Evolutionary conservation across 352 stramenopile species (phyloP).

Genomic region (Globisporangium middletonii): DNA sequence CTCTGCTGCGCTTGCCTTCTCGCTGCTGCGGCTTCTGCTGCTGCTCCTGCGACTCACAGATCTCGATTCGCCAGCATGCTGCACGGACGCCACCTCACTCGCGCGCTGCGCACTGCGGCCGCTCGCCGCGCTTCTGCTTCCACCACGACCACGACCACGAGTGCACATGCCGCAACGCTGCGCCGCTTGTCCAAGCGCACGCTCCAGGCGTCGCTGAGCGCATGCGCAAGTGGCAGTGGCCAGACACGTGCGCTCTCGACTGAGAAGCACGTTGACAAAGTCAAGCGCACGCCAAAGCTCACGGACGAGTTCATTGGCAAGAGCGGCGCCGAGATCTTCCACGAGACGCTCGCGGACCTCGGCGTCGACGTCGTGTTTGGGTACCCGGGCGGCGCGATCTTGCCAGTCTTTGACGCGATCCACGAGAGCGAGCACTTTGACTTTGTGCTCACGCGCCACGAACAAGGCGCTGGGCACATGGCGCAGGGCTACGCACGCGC

Average conservation of each 20-base stretch:
- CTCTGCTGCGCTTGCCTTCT: too few species aligned
- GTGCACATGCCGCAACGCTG: neutral
- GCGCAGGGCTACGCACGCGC: slow-evolving; percentile 79
- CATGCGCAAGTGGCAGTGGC: slow-evolving; percentile 5
- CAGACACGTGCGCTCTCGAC: slow-evolving; percentile 31
- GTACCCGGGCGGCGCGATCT: slow-evolving; percentile 91
- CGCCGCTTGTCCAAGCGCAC: slow-evolving; percentile 6
- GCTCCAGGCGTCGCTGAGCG: slow-evolving; percentile 9
- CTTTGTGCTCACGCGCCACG: slow-evolving; percentile 76
- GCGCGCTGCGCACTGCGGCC: slow-evolving; percentile 27
- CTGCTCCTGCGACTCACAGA: slow-evolving; percentile 12
- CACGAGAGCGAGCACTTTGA: slow-evolving; percentile 82
- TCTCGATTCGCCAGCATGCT: slow-evolving; percentile 33
- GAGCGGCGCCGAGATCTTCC: slow-evolving; percentile 92
- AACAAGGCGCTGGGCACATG: slow-evolving; percentile 84
- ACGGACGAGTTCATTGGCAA: slow-evolving; percentile 90
- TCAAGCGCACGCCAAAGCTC: slow-evolving; percentile 32
- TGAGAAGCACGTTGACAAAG: slow-evolving; percentile 21
- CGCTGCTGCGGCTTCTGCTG: too few species aligned
- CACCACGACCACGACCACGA: neutral
- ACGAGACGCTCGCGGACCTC: slow-evolving; percentile 90
- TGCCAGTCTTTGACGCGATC: slow-evolving; percentile 94
- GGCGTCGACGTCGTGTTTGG: slow-evolving; percentile 91
- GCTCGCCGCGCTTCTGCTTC: slow-evolving; percentile 9
- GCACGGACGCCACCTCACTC: slow-evolving; percentile 34